phyloP scores from a whole-genome alignment of 805 yeast genomes.

The Kodamaea kaohsiungensis region DNA sequence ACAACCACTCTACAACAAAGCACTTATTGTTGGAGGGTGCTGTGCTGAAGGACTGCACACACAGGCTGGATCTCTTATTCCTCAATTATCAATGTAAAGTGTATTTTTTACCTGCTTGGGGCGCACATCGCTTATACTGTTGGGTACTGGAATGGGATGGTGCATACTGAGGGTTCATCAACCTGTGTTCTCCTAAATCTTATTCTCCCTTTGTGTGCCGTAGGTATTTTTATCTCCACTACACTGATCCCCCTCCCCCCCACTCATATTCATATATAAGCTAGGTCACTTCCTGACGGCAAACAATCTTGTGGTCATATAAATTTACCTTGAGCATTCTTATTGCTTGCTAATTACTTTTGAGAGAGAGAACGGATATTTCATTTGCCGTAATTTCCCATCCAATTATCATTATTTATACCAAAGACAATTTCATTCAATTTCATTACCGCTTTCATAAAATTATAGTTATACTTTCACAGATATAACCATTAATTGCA shows the following conservation, averaged over 20 bases:
- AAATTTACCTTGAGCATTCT: too few relatives aligned
- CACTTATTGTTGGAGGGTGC: background rate
- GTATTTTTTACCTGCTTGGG: background rate
- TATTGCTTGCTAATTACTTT: too few relatives aligned
- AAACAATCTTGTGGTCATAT: too few relatives aligned
- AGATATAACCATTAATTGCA: too few relatives aligned
- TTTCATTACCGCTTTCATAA: too few relatives aligned
- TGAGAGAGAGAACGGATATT: too few relatives aligned
- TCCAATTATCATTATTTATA: too few relatives aligned
- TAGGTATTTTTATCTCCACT: background rate
- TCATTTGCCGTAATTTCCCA: too few relatives aligned
- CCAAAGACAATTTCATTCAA: too few relatives aligned
- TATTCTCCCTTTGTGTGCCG: background rate
- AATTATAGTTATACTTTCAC: too few relatives aligned
- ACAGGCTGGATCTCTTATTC: background rate
- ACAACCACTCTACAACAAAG: background rate
- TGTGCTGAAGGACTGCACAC: background rate
- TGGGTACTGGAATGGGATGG: conserved; percentile 2
- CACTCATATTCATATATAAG: background rate
- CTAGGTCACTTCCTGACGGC: background rate
- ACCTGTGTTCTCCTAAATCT: background rate
- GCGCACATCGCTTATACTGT: conserved; percentile 1
- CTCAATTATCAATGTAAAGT: background rate
- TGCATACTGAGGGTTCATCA: background rate
- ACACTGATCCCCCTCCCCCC: background rate